Evolutionary conservation across 2,329 filamentous ascomycete genomes (phyloP), one percentile per base, ranked within the genome.

Genomic region (Xylariaceae sp.): DNA sequence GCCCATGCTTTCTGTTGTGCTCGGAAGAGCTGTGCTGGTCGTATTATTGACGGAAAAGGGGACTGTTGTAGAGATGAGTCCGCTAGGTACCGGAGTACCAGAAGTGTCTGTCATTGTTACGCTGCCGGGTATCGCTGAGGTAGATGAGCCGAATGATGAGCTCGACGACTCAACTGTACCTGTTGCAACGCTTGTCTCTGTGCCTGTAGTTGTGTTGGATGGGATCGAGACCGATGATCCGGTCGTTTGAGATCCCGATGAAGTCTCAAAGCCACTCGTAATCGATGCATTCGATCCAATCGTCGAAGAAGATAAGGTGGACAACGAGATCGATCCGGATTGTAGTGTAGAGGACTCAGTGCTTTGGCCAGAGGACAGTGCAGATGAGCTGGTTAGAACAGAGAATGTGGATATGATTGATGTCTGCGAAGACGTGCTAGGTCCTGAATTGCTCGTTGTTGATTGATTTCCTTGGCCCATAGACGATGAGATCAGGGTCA

Each of bases 391-490:
- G 22, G 22, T 28, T 5, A 28, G 22, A 28, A 7, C 22, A 28
- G 22, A 28, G 22, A 7, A 28, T 28, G 22, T 28, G 22, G 22
- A 7, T 28, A 28, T 28, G 7, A 7, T 28, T 28, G 22, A 7
- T 28, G 7, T 28, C 22, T 7, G 4, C 22, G 22, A 28, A 28
- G 22, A 28, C 22, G 22, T 28, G 22, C 22, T 28, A 7, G 7
- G 4, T 17, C 6, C 48, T 10, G 19, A 38, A 14, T 44, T 45
- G n/a, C 18, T 38, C 6, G 47, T 39, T 38, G 43, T 31, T n/a
- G 54, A 52, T 18, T 38, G 48, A n/a, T 53, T 55, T 12, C 40
- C 45, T 41, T 53, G 43, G 9, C 48, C 48, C 17, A 33, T 5
- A 12, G 52, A 54, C 1, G 47, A 16, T 2, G 54, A 40, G 38